phyloP scores from a whole-genome alignment of 176 grass and related monocot species.

The Coix lacrymajobi region DNA sequence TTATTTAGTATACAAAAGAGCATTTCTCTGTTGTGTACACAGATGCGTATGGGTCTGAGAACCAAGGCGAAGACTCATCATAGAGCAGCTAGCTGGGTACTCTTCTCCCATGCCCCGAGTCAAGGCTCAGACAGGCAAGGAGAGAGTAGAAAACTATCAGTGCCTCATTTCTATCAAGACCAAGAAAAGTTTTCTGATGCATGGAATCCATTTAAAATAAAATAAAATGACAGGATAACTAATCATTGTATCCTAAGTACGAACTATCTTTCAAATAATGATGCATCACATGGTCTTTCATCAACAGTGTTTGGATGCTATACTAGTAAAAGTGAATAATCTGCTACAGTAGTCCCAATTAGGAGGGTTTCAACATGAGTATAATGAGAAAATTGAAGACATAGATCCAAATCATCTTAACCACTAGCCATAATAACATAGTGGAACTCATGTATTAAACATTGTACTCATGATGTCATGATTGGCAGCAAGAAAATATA shows the following conservation, averaged over 20 bases:
- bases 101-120: not conserved
- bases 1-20: not conserved
- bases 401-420: not conserved
- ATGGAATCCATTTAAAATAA: not conserved
- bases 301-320: not conserved
- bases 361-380: not conserved
- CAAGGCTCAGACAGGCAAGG: not conserved
- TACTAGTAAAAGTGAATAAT: not conserved
- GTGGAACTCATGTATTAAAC: not conserved
- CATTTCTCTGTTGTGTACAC: not conserved
- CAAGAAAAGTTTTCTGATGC: not conserved
- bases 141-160: not conserved
- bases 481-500: not conserved
- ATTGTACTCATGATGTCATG: not conserved
- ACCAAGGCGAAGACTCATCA: not conserved
- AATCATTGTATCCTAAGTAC: not conserved
- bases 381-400: not conserved
- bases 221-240: not conserved
- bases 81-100: not conserved
- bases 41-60: not conserved
- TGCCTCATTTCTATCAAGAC: not conserved
- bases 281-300: not conserved
- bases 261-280: not conserved
- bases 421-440: not conserved
- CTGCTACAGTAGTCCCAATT: not conserved